Percentiles rank a stretch among this genome's conserved stretches.
Conservation (phyloP, 2,329 filamentous ascomycete genomes). For the Aaosphaeria pasadenensis region DNA sequence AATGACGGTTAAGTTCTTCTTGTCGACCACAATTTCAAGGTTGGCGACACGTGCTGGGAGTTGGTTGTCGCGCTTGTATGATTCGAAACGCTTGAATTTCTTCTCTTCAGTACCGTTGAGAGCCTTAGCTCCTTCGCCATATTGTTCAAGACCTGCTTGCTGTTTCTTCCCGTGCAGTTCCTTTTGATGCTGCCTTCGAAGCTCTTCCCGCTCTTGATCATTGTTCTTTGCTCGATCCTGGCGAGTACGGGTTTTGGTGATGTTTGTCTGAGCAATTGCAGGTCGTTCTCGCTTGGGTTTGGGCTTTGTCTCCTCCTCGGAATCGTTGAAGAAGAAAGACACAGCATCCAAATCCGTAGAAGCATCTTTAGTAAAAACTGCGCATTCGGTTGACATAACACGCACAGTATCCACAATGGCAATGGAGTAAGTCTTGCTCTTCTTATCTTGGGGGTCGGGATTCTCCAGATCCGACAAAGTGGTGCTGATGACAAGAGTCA, state of each 20-base stretch:
- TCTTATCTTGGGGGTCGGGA: constrained; percentile 81
- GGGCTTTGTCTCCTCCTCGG: constrained; percentile 78
- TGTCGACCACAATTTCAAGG: constrained; percentile 83
- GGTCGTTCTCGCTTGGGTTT: constrained; percentile 87
- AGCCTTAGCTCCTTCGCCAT: constrained; percentile 78
- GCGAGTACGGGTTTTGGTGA: constrained; percentile 87
- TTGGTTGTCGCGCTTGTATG: constrained; percentile 97
- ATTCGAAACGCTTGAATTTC: constrained; percentile 98
- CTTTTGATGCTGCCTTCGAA: constrained; percentile 87
- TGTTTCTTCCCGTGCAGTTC: constrained; percentile 86
- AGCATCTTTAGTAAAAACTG: constrained; percentile 91
- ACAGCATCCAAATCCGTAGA: constrained; percentile 88
- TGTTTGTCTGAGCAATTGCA: constrained; percentile 89
- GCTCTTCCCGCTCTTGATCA: constrained; percentile 85
- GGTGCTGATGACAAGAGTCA: constrained; percentile 90
- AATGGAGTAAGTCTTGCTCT: constrained; percentile 83
- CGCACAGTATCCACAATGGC: constrained; percentile 91
- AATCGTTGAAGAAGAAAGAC: constrained; percentile 98
- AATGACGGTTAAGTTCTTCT: constrained; percentile 85
- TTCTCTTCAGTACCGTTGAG: constrained; percentile 91
- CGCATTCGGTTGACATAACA: constrained; percentile 72
- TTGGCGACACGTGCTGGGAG: constrained; percentile 80
- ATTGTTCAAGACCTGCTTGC: constrained; percentile 79
- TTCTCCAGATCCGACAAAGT: constrained; percentile 90
- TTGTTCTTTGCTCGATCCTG: constrained; percentile 85